Evolutionary conservation across 441 rosid genomes (phyloP), one percentile per base, ranked within the genome.

Genomic region (Bocquillonia castaneifolia): DNA sequence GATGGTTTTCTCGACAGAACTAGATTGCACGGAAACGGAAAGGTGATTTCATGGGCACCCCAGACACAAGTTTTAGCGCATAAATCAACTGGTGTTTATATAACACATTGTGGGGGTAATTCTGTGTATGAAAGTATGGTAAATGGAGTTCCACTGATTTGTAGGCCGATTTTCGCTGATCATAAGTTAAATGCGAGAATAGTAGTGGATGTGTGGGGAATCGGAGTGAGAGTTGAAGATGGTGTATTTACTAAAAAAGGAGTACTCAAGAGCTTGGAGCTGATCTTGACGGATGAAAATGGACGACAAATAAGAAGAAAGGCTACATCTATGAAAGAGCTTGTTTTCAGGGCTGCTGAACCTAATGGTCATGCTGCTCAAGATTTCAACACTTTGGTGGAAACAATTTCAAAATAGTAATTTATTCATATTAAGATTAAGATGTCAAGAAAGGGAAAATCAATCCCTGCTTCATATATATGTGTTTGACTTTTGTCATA

Each of bases 121-220:
- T 90, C 91, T 2, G 84, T 88, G 77, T 60, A 74, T 36, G 93
- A 86, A 79, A 85, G 93, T 61, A 67, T 83, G 0, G 81, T 84
- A 0, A 74, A 79, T 45, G 90, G 85, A 14, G 86, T 90, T 18
- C 86, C 89, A 0, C 82, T 90, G 92, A 88, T 86, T 18, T 80
- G 92, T 53, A 74, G 90, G 69, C 90, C 96, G 0, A 48, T 83
- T 72, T 86, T 88, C 2, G 92, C 85, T 2, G 96, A 90, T 58
- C 84, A 83, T 31, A 31, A 71, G 74, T 63, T 84, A 51, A 85
- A 81, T 17, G 82, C 79, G 31, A 69, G 90, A 53, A 51, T 77
- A 0, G 82, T 83, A 12, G 88, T 76, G 76, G 90, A 65, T 12
- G 69, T 74, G 13, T 83, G 90, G 93, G 75, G 76, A 51, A 70